Percentiles rank a stretch among this genome's conserved stretches.
Conservation (phyloP, 108 stramenopile genomes). For the Cyclostephanos tholiformis region DNA sequence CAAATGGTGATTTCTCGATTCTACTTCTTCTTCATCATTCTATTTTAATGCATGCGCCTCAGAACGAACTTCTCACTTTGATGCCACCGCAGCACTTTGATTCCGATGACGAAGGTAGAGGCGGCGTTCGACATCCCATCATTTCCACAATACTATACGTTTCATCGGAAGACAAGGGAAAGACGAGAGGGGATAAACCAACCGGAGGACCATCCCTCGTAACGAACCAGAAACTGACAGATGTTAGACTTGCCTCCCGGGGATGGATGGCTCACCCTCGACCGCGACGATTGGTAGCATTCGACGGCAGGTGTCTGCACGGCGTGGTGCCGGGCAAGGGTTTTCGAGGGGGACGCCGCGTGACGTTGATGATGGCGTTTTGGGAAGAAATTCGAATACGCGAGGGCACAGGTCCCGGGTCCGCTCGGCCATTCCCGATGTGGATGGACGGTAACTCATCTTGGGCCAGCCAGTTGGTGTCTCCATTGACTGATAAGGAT, state of each 20-base stretch:
- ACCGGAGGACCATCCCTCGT: constrained; percentile 83
- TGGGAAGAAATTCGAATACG: constrained; percentile 78
- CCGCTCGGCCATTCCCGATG: constrained; percentile 69
- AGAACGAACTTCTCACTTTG: not conserved
- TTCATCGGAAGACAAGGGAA: constrained; percentile 29
- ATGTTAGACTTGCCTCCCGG: constrained; percentile 55
- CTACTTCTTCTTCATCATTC: not conserved
- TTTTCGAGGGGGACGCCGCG: constrained; percentile 52
- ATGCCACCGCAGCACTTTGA: constrained; percentile 73
- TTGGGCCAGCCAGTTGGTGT: constrained; percentile 31
- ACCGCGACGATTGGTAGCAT: constrained; percentile 66
- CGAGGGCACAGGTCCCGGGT: constrained; percentile 52
- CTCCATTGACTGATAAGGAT: constrained; percentile 8
- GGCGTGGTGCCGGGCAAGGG: constrained; percentile 91
- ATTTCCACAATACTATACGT: constrained; percentile 73
- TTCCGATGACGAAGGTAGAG: constrained; percentile 82
- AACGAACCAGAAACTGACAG: constrained; percentile 67
- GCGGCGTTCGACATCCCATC: constrained; percentile 83
- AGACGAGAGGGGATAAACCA: not conserved
- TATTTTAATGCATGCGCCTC: not conserved
- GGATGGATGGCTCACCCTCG: constrained; percentile 78
- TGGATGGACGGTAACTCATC: constrained; percentile 28
- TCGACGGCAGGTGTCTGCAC: constrained; percentile 85
- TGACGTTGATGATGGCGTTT: constrained; percentile 92
- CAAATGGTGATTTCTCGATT: constrained; percentile 51